A percentile compares a stretch with the other conserved stretches of the same genome.
These are phyloP conservation scores for Arabidopsis suecica DNA, from an alignment of 345 rosid species.

Conservation along the genomic window DNA sequence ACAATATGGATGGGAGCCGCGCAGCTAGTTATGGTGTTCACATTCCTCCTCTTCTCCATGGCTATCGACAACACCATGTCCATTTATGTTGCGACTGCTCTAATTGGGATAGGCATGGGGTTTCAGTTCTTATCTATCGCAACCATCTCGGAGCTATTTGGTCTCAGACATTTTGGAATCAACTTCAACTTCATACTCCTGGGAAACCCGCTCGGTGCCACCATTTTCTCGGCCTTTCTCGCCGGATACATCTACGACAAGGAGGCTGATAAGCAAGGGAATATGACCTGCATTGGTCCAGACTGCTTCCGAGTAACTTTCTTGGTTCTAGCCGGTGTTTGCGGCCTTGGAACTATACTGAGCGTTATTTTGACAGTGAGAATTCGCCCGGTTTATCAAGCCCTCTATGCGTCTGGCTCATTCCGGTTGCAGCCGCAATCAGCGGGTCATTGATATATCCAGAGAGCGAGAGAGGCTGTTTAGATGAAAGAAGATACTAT, in stretches of 20 bases:
- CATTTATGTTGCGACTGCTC: constrained; percentile 68
- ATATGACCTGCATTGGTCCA: constrained; percentile 72
- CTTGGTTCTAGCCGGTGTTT: constrained; percentile 70
- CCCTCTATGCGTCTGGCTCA: constrained; percentile 86
- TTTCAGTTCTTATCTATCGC: constrained; percentile 73
- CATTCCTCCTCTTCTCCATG: constrained; percentile 67
- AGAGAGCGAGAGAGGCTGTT: neutral
- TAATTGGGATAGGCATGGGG: constrained; percentile 78
- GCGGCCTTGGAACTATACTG: constrained; percentile 72
- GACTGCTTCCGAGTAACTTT: constrained; percentile 89
- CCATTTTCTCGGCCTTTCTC: constrained; percentile 81
- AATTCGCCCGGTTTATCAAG: constrained; percentile 85
- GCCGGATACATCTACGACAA: constrained; percentile 83
- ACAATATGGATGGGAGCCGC: constrained; percentile 77
- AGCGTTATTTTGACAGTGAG: constrained; percentile 70
- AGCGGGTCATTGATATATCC: constrained; percentile 14
- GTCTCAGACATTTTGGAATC: constrained; percentile 82
- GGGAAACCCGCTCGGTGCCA: constrained; percentile 92
- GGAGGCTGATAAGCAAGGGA: constrained; percentile 87
- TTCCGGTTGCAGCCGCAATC: constrained; percentile 61
- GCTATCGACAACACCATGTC: constrained; percentile 64
- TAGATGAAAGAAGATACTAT: constrained; percentile 5
- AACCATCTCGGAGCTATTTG: constrained; percentile 90
- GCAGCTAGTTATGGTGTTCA: constrained; percentile 58
- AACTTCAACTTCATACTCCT: constrained; percentile 77